Evolutionary conservation across 2,329 filamentous ascomycete genomes (phyloP).

Genomic region (Metarhizium robertsii): DNA sequence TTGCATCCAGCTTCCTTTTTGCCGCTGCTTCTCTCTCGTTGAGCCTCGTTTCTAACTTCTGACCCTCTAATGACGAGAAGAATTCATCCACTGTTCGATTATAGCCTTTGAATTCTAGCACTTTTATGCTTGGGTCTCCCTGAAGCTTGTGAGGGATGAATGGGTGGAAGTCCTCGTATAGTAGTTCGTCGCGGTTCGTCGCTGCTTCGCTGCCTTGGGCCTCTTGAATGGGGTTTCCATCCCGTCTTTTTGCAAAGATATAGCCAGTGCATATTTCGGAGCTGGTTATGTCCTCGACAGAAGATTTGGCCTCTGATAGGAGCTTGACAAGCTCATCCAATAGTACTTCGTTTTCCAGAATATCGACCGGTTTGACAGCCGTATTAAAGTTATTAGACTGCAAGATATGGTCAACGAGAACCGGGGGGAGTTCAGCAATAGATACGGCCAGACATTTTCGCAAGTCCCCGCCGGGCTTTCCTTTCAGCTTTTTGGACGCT

Average conservation of each 20-base stretch:
- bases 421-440: slow-evolving; percentile 81
- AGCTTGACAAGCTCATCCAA: slow-evolving; percentile 59
- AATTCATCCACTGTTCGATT: slow-evolving; percentile 94
- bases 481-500: slow-evolving; percentile 55
- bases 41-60: slow-evolving; percentile 77
- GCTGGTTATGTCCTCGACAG: slow-evolving; percentile 56
- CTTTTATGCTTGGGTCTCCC: slow-evolving; percentile 51
- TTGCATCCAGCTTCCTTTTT: slow-evolving; percentile 76
- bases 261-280: slow-evolving; percentile 65
- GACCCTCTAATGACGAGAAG: slow-evolving; percentile 91
- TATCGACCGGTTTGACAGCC: slow-evolving; percentile 54
- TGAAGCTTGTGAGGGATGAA: slow-evolving; percentile 78
- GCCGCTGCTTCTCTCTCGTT: slow-evolving; percentile 75
- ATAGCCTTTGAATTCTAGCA: slow-evolving; percentile 74
- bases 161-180: slow-evolving; percentile 94
- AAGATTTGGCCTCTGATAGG: slow-evolving; percentile 58
- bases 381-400: slow-evolving; percentile 61
- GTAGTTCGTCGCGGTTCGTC: slow-evolving; percentile 37
- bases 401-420: slow-evolving; percentile 80
- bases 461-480: slow-evolving; percentile 65
- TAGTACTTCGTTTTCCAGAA: slow-evolving; percentile 56
- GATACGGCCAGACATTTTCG: slow-evolving; percentile 73
- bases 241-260: slow-evolving; percentile 66
- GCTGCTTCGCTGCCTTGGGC: slow-evolving; percentile 14
- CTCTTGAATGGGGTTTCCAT: slow-evolving; percentile 7